These are phyloP conservation scores for Pugionium cornutum DNA, from an alignment of 345 rosid genomes.

Conservation along the genomic window DNA sequence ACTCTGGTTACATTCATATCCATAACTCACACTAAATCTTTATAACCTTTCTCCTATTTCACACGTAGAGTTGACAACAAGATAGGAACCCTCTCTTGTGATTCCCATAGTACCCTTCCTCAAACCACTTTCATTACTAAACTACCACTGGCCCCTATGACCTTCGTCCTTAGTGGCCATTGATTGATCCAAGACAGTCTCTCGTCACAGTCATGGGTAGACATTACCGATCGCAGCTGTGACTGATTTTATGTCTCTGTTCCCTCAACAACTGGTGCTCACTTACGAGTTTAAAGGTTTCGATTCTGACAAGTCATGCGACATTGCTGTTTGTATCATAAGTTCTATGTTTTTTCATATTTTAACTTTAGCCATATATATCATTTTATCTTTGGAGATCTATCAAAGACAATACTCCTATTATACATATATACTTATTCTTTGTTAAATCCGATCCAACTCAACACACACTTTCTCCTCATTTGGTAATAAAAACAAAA, in stretches of 20 bases:
- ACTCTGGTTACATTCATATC: conserved; percentile 55
- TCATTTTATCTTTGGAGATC: conserved; percentile 18
- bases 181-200: conserved; percentile 53
- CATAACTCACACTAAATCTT: background rate
- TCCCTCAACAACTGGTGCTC: conserved; percentile 40
- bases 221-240: conserved; percentile 46
- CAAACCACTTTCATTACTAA: conserved; percentile 26
- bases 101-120: conserved; percentile 28
- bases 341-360: conserved; percentile 19
- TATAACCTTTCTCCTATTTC: conserved; percentile 38
- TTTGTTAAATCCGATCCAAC: conserved; percentile 10
- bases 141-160: conserved; percentile 30
- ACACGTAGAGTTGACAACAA: conserved; percentile 60
- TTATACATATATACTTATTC: conserved; percentile 26
- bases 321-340: conserved; percentile 39
- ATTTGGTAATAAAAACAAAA: conserved; percentile 35
- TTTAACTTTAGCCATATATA: conserved; percentile 30
- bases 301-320: conserved; percentile 39
- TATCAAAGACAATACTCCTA: conserved; percentile 17
- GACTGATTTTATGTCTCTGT: conserved; percentile 37
- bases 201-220: conserved; percentile 46
- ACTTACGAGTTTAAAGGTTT: conserved; percentile 36
- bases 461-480: conserved; percentile 19
- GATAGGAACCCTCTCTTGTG: conserved; percentile 24
- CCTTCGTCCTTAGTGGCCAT: conserved; percentile 32